phyloP scores from a whole-genome alignment of 495 filamentous ascomycete genomes.

The Rusavskia elegans region DNA sequence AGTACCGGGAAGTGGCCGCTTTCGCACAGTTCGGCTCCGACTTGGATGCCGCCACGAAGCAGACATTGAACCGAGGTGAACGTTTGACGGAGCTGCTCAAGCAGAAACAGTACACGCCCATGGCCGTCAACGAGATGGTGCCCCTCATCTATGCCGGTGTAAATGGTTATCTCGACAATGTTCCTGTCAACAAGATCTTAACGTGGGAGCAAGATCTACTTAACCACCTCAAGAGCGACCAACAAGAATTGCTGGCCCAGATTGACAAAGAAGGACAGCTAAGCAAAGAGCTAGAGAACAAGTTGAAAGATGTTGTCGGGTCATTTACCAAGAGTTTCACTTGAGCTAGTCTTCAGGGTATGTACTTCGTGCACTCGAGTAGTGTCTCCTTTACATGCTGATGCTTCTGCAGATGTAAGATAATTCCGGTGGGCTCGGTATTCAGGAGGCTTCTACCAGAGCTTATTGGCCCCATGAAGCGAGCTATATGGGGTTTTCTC shows the following conservation, averaged over 20 bases:
- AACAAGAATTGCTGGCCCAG: slow-evolving; percentile 64
- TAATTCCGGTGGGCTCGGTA: not conserved
- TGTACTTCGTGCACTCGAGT: not conserved
- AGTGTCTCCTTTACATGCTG: not conserved
- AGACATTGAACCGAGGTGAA: slow-evolving; percentile 97
- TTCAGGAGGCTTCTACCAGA: not conserved
- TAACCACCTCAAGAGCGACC: slow-evolving; percentile 74
- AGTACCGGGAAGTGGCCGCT: slow-evolving; percentile 99
- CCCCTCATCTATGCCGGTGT: slow-evolving; percentile 98
- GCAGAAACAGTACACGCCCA: slow-evolving; percentile 99
- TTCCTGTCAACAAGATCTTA: slow-evolving; percentile 77
- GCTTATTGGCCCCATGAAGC: not conserved
- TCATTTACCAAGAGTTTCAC: slow-evolving; percentile 91
- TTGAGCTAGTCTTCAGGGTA: slow-evolving; percentile 8
- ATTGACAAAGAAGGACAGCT: slow-evolving; percentile 95
- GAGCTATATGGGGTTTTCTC: not conserved
- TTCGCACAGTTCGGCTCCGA: slow-evolving; percentile 99
- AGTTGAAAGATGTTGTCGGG: slow-evolving; percentile 62
- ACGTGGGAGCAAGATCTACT: slow-evolving; percentile 91
- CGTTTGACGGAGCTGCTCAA: slow-evolving; percentile 97
- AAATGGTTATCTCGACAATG: slow-evolving; percentile 79
- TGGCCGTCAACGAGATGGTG: slow-evolving; percentile 99
- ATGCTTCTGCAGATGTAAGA: slow-evolving; percentile 5
- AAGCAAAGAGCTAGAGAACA: slow-evolving; percentile 84
- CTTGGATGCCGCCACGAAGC: slow-evolving; percentile 97